Evolutionary conservation across 208 protist species (phyloP), one percentile per base, ranked within the genome.

Genomic region (Trypanosoma mega): DNA sequence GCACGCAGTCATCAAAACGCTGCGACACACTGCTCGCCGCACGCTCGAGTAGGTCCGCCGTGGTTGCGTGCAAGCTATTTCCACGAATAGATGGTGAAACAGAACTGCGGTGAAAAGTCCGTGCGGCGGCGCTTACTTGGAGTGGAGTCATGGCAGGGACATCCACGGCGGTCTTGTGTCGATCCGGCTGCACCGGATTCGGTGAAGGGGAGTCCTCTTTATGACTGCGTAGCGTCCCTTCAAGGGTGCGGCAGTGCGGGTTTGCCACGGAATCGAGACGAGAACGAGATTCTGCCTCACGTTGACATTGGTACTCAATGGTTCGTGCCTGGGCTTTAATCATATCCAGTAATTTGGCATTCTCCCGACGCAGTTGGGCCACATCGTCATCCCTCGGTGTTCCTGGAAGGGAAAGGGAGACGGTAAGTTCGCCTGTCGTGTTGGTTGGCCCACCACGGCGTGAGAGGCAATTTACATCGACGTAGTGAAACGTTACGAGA

Each of bases 381-480:
- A 87, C 68, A 34, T 75, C 68, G 16, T 90, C 72, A 20, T 77
- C 44, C 9, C 50, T 43, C 53, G 71, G 65, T 55, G 72, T 39
- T 29, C 63, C 70, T 4, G 64, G 67, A 23, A 80, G 64, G 24
- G 82, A 61, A 6, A 77, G 55, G 9, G 72, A 78, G 27, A 80
- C 69, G 43, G 59, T 66, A 23, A 80, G 64, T 39, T 86, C 76
- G 44, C 68, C 79, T 27, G 76, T 59, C 30, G 78, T 86, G 33
- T 76, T 57, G 23, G 45, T 52, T 45, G 47, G 62, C 11, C 21
- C 51, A 24, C 46, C 52, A 52, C 53, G 51, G 20, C 78, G 78
- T 1, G 82, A 64, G 36, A 90, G 65, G 29, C 66, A 76, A 53
- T 85, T 87, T 20, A 83, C 72, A 54, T 91, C 84, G 26, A 91